These are phyloP conservation scores for Ophiobolus disseminans DNA, from an alignment of 2,329 filamentous ascomycete species.

Conservation along the genomic window DNA sequence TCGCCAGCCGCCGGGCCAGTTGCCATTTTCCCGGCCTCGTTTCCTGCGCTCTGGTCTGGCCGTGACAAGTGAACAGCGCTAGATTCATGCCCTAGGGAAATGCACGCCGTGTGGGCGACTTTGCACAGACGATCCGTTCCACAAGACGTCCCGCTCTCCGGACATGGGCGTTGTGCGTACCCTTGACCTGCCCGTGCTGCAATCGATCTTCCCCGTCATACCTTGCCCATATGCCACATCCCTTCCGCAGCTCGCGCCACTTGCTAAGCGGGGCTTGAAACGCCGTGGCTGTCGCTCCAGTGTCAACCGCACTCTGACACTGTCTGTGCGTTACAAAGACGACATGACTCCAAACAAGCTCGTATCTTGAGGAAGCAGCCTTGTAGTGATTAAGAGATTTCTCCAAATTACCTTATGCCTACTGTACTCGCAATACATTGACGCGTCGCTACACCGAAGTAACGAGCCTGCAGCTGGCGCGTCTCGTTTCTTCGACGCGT, in stretches of 20 bases:
- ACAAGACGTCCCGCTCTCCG: constrained; percentile 45
- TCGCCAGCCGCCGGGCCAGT: constrained; percentile 7
- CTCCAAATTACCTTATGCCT: too few species aligned
- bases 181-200: constrained; percentile 40
- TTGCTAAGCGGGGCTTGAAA: constrained; percentile 38
- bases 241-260: constrained; percentile 46
- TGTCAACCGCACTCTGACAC: constrained; percentile 15
- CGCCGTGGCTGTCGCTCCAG: constrained; percentile 39
- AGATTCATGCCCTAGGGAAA: constrained; percentile 12
- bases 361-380: background rate
- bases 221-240: constrained; percentile 46
- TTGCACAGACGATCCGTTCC: constrained; percentile 42
- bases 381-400: too few species aligned
- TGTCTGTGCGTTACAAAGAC: constrained; percentile 13
- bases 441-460: constrained; percentile 1
- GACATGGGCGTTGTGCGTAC: constrained; percentile 33
- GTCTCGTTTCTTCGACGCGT: constrained; percentile 29
- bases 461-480: constrained; percentile 8
- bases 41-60: constrained; percentile 28
- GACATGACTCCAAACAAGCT: constrained; percentile 5
- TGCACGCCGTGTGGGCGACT: constrained; percentile 23
- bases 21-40: constrained; percentile 28
- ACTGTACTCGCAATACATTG: background rate
- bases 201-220: constrained; percentile 45
- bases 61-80: constrained; percentile 21